Conservation (phyloP, 202 grass and related monocot genomes). For the Musa balbisiana region DNA sequence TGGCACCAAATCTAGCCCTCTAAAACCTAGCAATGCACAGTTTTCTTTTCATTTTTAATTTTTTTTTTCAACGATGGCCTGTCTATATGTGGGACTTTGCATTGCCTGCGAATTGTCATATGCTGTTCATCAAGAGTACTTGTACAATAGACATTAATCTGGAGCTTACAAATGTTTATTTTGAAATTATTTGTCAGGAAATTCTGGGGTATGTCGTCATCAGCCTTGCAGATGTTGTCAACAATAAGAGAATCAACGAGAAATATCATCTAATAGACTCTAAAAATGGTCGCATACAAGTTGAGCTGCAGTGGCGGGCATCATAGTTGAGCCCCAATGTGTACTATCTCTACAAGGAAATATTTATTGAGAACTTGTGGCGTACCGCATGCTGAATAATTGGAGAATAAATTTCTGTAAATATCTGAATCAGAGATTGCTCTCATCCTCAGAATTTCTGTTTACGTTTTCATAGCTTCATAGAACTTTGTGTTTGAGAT, state of each 20-base stretch:
- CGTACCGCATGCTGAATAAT: not conserved
- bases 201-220: conserved; percentile 58
- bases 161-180: not conserved
- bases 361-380: too few relatives aligned
- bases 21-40: too few relatives aligned
- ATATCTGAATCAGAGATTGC: not conserved
- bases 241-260: conserved; percentile 71
- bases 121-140: not conserved
- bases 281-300: conserved; percentile 68
- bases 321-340: conserved; percentile 9
- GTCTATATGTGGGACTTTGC: too few relatives aligned
- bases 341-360: too few relatives aligned
- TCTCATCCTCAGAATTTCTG: not conserved
- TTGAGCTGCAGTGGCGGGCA: conserved; percentile 62
- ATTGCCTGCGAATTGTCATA: not conserved
- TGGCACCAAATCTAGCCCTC: too few relatives aligned
- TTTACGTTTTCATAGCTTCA: not conserved
- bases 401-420: conserved; percentile 7
- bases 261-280: conserved; percentile 79
- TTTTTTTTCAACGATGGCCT: too few relatives aligned
- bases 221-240: conserved; percentile 59
- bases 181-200: conserved; percentile 45
- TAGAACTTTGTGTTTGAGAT: not conserved
- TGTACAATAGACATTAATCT: too few relatives aligned
- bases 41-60: too few relatives aligned